Percentiles rank a stretch among this genome's conserved stretches.
Evolutionary conservation across 371 early-diverging fungal species (phyloP).

Genomic region (Parasitella parasitica): DNA sequence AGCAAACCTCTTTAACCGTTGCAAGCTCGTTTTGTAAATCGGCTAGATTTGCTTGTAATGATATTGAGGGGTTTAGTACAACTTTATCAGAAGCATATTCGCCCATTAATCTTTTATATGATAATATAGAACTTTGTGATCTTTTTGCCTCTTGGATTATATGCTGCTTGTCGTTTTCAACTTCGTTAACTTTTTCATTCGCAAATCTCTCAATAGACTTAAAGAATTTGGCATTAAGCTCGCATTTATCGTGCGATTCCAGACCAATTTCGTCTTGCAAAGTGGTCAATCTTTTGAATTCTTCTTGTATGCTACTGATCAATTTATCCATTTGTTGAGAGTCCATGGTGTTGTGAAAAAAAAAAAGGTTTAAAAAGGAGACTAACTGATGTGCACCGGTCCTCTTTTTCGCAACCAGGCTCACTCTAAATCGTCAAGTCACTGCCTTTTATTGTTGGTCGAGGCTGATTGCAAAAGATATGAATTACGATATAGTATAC

Average conservation of each 20-base stretch:
- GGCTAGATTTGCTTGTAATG: slow-evolving; percentile 7
- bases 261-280: slow-evolving; percentile 21
- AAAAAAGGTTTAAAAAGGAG: not conserved
- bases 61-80: not conserved
- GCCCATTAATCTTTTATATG: slow-evolving; percentile 22
- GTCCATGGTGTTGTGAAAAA: not conserved
- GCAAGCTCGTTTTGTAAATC: slow-evolving; percentile 10
- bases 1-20: slow-evolving; percentile 15
- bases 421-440: no score
- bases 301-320: not conserved
- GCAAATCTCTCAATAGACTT: not conserved
- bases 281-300: not conserved
- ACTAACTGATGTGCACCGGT: not conserved
- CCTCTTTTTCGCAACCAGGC: no score
- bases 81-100: slow-evolving; percentile 14
- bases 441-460: no score
- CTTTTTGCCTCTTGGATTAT: slow-evolving; percentile 1
- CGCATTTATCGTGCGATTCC: not conserved
- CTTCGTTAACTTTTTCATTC: slow-evolving; percentile 1
- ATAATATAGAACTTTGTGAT: slow-evolving; percentile 4
- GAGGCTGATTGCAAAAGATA: no score
- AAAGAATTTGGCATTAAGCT: not conserved
- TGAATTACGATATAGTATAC: no score
- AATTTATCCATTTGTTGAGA: not conserved
- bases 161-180: slow-evolving; percentile 5